phyloP scores from a whole-genome alignment of 495 filamentous ascomycete genomes.

The Lepraria neglecta region DNA sequence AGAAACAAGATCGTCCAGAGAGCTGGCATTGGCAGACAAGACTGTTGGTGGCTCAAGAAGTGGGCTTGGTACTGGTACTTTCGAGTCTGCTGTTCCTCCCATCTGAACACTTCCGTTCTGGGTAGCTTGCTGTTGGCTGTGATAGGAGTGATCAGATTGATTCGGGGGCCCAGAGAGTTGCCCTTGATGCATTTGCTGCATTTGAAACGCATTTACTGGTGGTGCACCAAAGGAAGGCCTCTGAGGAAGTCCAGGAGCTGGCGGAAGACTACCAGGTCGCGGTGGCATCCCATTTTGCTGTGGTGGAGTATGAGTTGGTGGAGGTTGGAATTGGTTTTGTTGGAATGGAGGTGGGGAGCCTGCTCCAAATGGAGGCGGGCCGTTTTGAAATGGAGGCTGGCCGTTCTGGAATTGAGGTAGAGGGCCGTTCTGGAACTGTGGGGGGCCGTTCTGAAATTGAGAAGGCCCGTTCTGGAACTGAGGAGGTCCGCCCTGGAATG shows the following conservation, averaged over 20 bases:
- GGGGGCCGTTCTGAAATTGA: conserved; percentile 27
- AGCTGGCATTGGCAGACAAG: conserved; percentile 38
- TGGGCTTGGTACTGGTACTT: conserved; percentile 13
- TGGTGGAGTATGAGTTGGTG: conserved; percentile 40
- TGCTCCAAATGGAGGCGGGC: conserved; percentile 39
- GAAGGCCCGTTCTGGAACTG: conserved; percentile 31
- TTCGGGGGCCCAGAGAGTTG: conserved; percentile 34
- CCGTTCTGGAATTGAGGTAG: conserved; percentile 40
- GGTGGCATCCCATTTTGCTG: conserved; percentile 37
- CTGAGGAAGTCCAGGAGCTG: conserved; percentile 56
- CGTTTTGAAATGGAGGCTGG: conserved; percentile 30
- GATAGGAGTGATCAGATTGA: conserved; percentile 29
- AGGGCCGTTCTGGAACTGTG: conserved; percentile 35
- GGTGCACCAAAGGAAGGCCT: conserved; percentile 55
- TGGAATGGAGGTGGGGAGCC: conserved; percentile 34
- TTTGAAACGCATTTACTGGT: conserved; percentile 50
- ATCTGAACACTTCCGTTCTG: background rate
- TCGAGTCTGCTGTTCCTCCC: background rate
- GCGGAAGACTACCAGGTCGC: conserved; percentile 46
- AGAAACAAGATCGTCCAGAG: conserved; percentile 59
- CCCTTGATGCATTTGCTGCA: conserved; percentile 61
- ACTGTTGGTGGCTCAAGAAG: conserved; percentile 21
- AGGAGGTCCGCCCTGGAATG: conserved; percentile 37
- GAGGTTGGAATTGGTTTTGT: conserved; percentile 35
- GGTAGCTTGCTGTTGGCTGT: conserved; percentile 14